Evolutionary conservation across 2,329 filamentous ascomycete species (phyloP).

Genomic region (Colletotrichum liriopes): DNA sequence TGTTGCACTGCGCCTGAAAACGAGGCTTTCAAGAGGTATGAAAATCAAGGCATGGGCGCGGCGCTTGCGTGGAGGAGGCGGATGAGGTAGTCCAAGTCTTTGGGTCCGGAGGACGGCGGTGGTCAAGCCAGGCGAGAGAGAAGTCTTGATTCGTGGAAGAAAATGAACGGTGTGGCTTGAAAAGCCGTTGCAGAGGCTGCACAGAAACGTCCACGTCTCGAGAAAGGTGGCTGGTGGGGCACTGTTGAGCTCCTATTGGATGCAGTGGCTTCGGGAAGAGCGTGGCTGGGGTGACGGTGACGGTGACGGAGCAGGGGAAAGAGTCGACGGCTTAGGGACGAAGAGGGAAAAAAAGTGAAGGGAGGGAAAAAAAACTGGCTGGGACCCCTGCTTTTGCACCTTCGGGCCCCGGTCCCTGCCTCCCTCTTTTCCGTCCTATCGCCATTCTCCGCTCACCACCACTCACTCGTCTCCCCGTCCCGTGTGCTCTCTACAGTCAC

Average conservation of each 20-base stretch:
- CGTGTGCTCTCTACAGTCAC: neutral
- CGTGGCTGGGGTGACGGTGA: constrained; percentile 24
- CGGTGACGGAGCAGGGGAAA: neutral
- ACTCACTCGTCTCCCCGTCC: neutral
- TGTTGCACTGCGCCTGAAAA: constrained; percentile 17
- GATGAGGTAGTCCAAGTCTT: constrained; percentile 6
- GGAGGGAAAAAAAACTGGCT: constrained; percentile 14
- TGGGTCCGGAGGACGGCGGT: neutral
- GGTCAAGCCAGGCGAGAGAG: no score
- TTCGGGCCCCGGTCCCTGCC: constrained; percentile 31
- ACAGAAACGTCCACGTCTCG: constrained; percentile 1
- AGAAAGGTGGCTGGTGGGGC: constrained; percentile 22
- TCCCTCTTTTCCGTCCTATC: constrained; percentile 20
- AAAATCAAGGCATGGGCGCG: constrained; percentile 14
- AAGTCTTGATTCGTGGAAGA: constrained; percentile 19
- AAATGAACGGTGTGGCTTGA: constrained; percentile 17
- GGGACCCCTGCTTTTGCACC: constrained; percentile 10
- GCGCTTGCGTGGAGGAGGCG: neutral
- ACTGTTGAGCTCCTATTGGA: neutral
- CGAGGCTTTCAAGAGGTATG: neutral
- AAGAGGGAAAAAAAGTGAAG: neutral
- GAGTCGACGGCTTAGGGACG: constrained; percentile 5
- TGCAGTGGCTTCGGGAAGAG: neutral
- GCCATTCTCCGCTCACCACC: neutral
- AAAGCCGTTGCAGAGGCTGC: neutral